Evolutionary conservation across 768 basidiomycete species (phyloP).

Genomic region (Trametes maxima): DNA sequence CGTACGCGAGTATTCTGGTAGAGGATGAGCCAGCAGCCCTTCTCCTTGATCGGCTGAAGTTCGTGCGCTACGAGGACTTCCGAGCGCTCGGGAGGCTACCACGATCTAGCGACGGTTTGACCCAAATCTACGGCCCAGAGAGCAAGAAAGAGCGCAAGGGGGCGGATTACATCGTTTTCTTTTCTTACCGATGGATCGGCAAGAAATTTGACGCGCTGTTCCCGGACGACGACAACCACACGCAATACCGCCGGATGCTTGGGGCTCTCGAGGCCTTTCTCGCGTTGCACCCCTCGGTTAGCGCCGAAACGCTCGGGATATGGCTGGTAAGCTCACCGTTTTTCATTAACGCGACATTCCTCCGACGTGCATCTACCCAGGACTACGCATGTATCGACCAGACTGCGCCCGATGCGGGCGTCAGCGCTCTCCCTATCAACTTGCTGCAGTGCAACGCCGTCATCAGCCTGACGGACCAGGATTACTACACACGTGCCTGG

Average conservation of each 20-base stretch:
- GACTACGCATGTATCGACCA: background rate
- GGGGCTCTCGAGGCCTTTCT: background rate
- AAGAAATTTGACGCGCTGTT: background rate
- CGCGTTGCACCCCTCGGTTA: background rate
- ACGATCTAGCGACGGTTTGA: background rate
- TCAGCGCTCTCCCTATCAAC: background rate
- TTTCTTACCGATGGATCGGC: background rate
- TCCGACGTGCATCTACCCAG: background rate
- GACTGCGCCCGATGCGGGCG: background rate
- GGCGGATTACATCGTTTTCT: background rate
- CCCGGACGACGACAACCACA: background rate
- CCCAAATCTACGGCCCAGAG: background rate
- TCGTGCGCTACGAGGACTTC: background rate
- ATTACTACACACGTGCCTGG: slow-evolving; percentile 4
- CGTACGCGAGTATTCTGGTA: background rate
- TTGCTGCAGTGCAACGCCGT: background rate
- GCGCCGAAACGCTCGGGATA: background rate
- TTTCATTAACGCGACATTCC: too few species aligned
- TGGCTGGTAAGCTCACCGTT: background rate
- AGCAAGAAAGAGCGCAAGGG: background rate
- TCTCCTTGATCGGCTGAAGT: background rate
- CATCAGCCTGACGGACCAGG: background rate
- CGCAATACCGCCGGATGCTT: slow-evolving; percentile 1
- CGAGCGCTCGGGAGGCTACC: background rate
- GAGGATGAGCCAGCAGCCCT: background rate